Evolutionary conservation across 805 yeast genomes (phyloP), one percentile per base, ranked within the genome.

Genomic region (Cyberlindnera euphorbiiphila): DNA sequence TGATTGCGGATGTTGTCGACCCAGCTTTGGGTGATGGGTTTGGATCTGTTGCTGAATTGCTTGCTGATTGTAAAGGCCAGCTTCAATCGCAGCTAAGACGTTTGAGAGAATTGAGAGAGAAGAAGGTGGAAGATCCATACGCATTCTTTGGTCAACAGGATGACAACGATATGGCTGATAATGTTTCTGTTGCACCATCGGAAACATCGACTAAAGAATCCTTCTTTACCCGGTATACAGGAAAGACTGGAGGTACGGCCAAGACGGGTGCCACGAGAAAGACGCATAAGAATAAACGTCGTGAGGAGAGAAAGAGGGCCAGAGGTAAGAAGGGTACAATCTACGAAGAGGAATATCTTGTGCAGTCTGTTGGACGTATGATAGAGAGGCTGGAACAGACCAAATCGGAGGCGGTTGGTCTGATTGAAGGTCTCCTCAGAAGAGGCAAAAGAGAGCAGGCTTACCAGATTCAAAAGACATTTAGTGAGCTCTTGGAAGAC

Each of bases 291-390:
- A 93, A 93, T 61, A 77, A 81, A 48, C 85, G 96, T 59, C 77
- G 98, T 49, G 97, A 91, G 62, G 98, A 91, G 57, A 77, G 98
- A 53, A 93, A 93, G 66, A 75, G 79, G 43, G 99, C 98, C 2
- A 78, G 95, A 52, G 99, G 99, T 43, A 87, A 94, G 68, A 93
- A 93, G 66, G 98, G 98, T 32, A 91, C 97, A 6, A 84, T 93
- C 15, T 93, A 93, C 55, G 99, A 93, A 61, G 98, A 93, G 59
- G 98, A 93, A 59, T 93, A 93, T 60, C 73, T 93, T 39, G 81
- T 93, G 32, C 78, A 76, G 50, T 89, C 97, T 4, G 78, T 86
- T 41, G 93, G 95, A 4, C 78, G 99, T 57, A 71, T 93, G 57
- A 62, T 87, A 23, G 97, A 87, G 38, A 76, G 98, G 50, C 62